A percentile compares a stretch with the other conserved stretches of the same genome.
Conservation (phyloP, 345 rosid genomes). For the Syzygium aromaticum region DNA sequence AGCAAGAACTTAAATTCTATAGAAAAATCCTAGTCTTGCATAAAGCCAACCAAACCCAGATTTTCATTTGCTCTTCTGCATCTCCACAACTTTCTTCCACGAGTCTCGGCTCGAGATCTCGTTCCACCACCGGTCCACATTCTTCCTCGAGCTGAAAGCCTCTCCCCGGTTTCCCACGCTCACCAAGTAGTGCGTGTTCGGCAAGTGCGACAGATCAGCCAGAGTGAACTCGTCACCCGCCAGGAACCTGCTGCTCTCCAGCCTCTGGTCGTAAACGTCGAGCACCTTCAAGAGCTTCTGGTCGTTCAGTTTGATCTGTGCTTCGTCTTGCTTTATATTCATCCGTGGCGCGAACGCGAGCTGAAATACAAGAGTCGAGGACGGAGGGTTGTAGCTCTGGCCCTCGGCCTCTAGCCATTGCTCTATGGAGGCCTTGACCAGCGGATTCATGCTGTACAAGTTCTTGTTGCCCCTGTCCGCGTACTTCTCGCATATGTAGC, state of each 20-base stretch:
- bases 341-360: slow-evolving; percentile 48
- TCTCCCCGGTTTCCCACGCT: slow-evolving; percentile 24
- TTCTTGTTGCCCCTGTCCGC: slow-evolving; percentile 39
- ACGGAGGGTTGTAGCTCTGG: slow-evolving; percentile 51
- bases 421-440: slow-evolving; percentile 60
- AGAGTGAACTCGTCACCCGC: slow-evolving; percentile 63
- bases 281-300: slow-evolving; percentile 47
- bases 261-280: slow-evolving; percentile 51
- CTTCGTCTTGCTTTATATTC: slow-evolving; percentile 47
- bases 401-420: slow-evolving; percentile 76
- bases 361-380: slow-evolving; percentile 46
- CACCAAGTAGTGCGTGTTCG: slow-evolving; percentile 41
- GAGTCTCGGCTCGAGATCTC: slow-evolving; percentile 59
- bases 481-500: slow-evolving; percentile 50
- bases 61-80: slow-evolving; percentile 23
- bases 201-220: slow-evolving; percentile 69
- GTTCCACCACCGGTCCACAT: slow-evolving; percentile 67
- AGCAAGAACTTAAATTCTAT: not conserved
- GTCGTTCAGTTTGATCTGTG: slow-evolving; percentile 30
- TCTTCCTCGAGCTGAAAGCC: slow-evolving; percentile 38
- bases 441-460: slow-evolving; percentile 42
- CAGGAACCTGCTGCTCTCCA: slow-evolving; percentile 42
- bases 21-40: not conserved
- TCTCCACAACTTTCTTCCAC: slow-evolving; percentile 58
- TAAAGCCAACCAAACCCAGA: not conserved